These are phyloP conservation scores for Coniochaeta ligniaria DNA, from an alignment of 2,329 filamentous ascomycete species.

Conservation along the genomic window DNA sequence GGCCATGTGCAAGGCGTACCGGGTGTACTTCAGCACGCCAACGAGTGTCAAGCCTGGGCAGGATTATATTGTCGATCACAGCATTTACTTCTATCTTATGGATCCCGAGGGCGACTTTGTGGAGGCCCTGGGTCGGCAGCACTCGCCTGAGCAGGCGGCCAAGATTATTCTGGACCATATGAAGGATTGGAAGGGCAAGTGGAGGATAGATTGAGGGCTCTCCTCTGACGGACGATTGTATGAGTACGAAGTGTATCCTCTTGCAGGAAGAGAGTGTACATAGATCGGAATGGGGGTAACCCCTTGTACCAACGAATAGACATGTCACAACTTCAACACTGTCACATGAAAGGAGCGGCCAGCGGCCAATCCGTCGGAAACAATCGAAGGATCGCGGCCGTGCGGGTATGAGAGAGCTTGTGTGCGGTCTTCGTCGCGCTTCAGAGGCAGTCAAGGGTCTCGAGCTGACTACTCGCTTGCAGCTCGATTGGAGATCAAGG, in stretches of 20 bases:
- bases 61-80: conserved; percentile 97
- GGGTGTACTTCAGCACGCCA: conserved; percentile 96
- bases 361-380: not conserved
- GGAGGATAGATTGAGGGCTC: conserved; percentile 14
- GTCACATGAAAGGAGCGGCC: not conserved
- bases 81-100: conserved; percentile 99
- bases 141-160: conserved; percentile 80
- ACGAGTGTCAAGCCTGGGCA: conserved; percentile 81
- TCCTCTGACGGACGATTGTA: not conserved
- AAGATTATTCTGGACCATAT: conserved; percentile 82
- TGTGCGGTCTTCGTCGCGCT: not conserved
- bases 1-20: conserved; percentile 87
- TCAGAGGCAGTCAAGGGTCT: not conserved
- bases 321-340: not conserved
- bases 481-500: not conserved
- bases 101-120: conserved; percentile 98
- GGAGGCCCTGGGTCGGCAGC: conserved; percentile 90
- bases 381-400: not conserved
- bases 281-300: not conserved
- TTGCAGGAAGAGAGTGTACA: not conserved
- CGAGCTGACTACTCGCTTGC: not conserved
- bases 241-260: not conserved
- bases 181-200: conserved; percentile 44
- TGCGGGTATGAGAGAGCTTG: no score
- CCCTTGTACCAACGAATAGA: not conserved